These are phyloP conservation scores for Bauhinia variegata DNA, from an alignment of 306 rosid species.

Conservation along the genomic window DNA sequence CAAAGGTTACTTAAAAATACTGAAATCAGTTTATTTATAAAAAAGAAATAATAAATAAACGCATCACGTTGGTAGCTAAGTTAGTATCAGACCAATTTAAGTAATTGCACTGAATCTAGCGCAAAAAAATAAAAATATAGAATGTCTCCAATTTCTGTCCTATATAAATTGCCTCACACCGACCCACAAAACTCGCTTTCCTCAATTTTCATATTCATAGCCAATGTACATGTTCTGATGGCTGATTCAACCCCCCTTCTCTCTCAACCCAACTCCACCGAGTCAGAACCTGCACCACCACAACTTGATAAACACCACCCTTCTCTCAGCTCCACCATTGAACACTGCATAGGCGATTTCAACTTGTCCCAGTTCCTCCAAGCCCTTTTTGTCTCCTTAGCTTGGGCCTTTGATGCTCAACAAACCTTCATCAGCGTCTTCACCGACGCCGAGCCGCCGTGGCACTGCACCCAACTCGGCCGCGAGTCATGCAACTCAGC, in stretches of 20 bases:
- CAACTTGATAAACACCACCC: constrained; percentile 30
- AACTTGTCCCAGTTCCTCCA: constrained; percentile 56
- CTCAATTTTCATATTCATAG: too few species aligned
- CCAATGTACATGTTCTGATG: constrained; percentile 14
- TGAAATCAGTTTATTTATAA: too few species aligned
- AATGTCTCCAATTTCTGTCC: too few species aligned
- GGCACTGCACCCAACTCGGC: constrained; percentile 49
- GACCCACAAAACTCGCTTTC: too few species aligned
- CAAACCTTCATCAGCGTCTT: constrained; percentile 64
- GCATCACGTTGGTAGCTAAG: too few species aligned
- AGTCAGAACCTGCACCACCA: constrained; percentile 29
- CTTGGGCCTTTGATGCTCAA: constrained; percentile 68
- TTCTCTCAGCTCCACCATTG: constrained; percentile 57
- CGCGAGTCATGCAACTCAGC: constrained; percentile 18
- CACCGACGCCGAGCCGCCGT: constrained; percentile 55
- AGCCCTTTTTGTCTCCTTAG: constrained; percentile 50
- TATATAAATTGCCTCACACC: too few species aligned
- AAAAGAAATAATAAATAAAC: too few species aligned
- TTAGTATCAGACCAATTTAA: too few species aligned
- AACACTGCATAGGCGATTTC: constrained; percentile 48
- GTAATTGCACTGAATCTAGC: too few species aligned
- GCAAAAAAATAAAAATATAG: too few species aligned
- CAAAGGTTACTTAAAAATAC: too few species aligned
- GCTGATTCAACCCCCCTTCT: constrained; percentile 44
- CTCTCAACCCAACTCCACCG: constrained; percentile 21